Conservation (phyloP, 2,329 filamentous ascomycete species). For the Nothopassalora personata region DNA sequence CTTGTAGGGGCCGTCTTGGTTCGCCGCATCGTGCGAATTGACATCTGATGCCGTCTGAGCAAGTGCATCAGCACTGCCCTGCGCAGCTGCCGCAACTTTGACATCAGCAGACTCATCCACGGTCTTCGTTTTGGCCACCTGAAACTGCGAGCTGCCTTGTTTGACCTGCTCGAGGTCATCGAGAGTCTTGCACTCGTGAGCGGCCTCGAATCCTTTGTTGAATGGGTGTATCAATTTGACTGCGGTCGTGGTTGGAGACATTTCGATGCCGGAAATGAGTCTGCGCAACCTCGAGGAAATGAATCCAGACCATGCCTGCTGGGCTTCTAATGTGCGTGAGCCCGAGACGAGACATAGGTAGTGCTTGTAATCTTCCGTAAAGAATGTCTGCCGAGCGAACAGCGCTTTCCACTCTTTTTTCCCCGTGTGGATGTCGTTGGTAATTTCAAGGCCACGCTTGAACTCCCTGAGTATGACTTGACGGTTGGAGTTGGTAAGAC, state of each 20-base stretch:
- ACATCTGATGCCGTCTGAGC: constrained; percentile 30
- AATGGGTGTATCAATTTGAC: constrained; percentile 85
- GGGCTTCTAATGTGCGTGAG: constrained; percentile 75
- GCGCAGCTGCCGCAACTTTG: constrained; percentile 45
- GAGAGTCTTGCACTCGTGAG: constrained; percentile 62
- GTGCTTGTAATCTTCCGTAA: constrained; percentile 89
- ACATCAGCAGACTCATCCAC: constrained; percentile 49
- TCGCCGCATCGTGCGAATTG: constrained; percentile 29
- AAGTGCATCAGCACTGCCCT: constrained; percentile 38
- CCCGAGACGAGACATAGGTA: constrained; percentile 85
- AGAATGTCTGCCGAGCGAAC: constrained; percentile 87
- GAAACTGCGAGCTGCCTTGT: constrained; percentile 57
- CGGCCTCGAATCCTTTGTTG: constrained; percentile 84
- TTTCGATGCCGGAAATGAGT: constrained; percentile 76
- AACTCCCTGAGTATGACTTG: constrained; percentile 79
- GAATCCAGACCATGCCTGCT: constrained; percentile 82
- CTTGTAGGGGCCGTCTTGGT: constrained; percentile 42
- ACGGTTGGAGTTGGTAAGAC: constrained; percentile 82
- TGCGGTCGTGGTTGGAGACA: constrained; percentile 55
- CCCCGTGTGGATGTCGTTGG: constrained; percentile 71
- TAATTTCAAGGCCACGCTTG: constrained; percentile 68
- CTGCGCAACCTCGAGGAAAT: constrained; percentile 90
- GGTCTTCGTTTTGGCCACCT: constrained; percentile 54
- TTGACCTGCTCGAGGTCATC: constrained; percentile 58
- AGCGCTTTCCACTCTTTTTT: constrained; percentile 79